Conservation (phyloP, 495 filamentous ascomycete species). For the Talaromyces stipitatus region DNA sequence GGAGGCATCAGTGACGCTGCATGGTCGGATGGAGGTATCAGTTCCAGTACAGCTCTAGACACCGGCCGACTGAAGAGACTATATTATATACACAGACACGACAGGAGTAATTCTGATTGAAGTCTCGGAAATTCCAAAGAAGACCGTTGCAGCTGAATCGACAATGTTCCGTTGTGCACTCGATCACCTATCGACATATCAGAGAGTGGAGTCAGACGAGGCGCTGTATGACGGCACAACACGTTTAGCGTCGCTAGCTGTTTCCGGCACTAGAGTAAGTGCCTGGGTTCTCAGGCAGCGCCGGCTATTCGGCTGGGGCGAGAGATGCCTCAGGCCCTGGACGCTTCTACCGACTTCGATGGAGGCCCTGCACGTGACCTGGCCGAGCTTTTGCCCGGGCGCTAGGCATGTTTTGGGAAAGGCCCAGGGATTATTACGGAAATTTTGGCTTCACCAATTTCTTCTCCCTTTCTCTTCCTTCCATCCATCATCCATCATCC, state of each 20-base stretch:
- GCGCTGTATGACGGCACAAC: background rate
- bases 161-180: background rate
- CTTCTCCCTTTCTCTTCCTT: conserved; percentile 20
- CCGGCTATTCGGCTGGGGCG: background rate
- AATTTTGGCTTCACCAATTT: conserved; percentile 19
- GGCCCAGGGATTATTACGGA: conserved; percentile 11
- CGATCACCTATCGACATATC: background rate
- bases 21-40: conserved; percentile 5
- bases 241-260: background rate
- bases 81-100: background rate
- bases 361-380: conserved; percentile 17
- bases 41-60: background rate
- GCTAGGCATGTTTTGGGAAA: conserved; percentile 4
- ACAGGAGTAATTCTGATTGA: background rate
- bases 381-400: background rate
- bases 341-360: conserved; percentile 35
- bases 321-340: background rate
- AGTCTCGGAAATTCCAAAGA: background rate
- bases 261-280: background rate
- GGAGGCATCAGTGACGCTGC: conserved; percentile 1
- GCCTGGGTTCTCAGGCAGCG: background rate
- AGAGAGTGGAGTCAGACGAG: background rate
- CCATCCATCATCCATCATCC: conserved; percentile 19
- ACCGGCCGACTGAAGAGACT: background rate
- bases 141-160: background rate